Evolutionary conservation across 129 eudicot species (phyloP).

Genomic region (sunflower (Helianthus annuus)): DNA sequence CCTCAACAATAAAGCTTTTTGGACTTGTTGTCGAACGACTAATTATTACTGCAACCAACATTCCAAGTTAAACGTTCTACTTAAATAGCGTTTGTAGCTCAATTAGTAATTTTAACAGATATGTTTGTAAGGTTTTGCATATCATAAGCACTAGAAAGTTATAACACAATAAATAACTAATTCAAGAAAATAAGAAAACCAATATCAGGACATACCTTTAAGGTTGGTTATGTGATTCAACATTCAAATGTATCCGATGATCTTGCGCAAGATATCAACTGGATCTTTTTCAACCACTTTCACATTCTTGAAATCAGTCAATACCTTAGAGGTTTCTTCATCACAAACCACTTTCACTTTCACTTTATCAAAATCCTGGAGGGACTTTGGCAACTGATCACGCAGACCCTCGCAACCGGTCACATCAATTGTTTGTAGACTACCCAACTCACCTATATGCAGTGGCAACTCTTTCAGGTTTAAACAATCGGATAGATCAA

Average conservation of each 20-base stretch:
- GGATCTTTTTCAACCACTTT: conserved; percentile 15
- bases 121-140: too few relatives aligned
- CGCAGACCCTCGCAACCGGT: background rate
- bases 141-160: too few relatives aligned
- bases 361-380: background rate
- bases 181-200: too few relatives aligned
- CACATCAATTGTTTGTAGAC: conserved; percentile 13
- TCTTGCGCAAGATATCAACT: conserved; percentile 2
- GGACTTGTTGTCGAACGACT: too few relatives aligned
- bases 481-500: conserved; percentile 18
- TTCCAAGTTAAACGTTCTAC: too few relatives aligned
- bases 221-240: too few relatives aligned
- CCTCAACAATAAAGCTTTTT: too few relatives aligned
- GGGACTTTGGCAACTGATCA: conserved; percentile 9
- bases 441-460: conserved; percentile 10
- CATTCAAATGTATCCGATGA: background rate
- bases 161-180: too few relatives aligned
- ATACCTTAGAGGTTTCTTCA: background rate
- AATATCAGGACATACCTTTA: too few relatives aligned
- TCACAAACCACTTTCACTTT: background rate
- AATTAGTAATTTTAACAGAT: too few relatives aligned
- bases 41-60: too few relatives aligned
- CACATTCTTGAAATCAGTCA: conserved; percentile 12
- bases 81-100: too few relatives aligned
- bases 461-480: background rate